phyloP scores from a whole-genome alignment of 768 basidiomycete species.

The Galerina sulciceps region DNA sequence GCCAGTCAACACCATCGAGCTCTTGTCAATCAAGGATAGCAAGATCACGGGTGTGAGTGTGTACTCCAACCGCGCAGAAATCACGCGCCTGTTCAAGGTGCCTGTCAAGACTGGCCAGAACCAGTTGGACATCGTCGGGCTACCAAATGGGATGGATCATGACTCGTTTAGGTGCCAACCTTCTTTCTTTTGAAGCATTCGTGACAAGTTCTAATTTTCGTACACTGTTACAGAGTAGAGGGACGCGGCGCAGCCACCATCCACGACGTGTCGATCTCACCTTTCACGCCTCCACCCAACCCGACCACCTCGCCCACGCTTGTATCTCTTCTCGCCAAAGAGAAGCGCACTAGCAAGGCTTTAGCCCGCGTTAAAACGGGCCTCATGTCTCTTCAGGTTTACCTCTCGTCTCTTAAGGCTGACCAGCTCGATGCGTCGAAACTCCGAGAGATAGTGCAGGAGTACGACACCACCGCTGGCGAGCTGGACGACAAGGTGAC shows the following conservation, averaged over 20 bases:
- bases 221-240: slow-evolving; percentile 38
- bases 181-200: background rate
- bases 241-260: slow-evolving; percentile 48
- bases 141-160: slow-evolving; percentile 41
- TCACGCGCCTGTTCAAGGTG: slow-evolving; percentile 44
- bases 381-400: slow-evolving; percentile 33
- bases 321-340: slow-evolving; percentile 25
- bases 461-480: slow-evolving; percentile 36
- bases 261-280: slow-evolving; percentile 45
- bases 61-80: slow-evolving; percentile 45
- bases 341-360: slow-evolving; percentile 30
- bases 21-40: slow-evolving; percentile 34
- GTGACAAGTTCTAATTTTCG: background rate
- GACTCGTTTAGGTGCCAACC: slow-evolving; percentile 42
- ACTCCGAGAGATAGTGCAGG: slow-evolving; percentile 31
- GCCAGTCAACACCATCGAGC: slow-evolving; percentile 29
- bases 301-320: slow-evolving; percentile 31
- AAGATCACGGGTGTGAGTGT: slow-evolving; percentile 43
- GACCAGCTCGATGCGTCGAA: slow-evolving; percentile 33
- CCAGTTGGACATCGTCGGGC: slow-evolving; percentile 39
- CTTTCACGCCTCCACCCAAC: slow-evolving; percentile 15
- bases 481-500: slow-evolving; percentile 35
- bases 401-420: slow-evolving; percentile 37
- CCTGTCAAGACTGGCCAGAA: slow-evolving; percentile 42
- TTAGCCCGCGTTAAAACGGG: slow-evolving; percentile 33